Evolutionary conservation across 1,284 basidiomycete species (phyloP), one percentile per base, ranked within the genome.

Genomic region (Caloboletus inedulis): DNA sequence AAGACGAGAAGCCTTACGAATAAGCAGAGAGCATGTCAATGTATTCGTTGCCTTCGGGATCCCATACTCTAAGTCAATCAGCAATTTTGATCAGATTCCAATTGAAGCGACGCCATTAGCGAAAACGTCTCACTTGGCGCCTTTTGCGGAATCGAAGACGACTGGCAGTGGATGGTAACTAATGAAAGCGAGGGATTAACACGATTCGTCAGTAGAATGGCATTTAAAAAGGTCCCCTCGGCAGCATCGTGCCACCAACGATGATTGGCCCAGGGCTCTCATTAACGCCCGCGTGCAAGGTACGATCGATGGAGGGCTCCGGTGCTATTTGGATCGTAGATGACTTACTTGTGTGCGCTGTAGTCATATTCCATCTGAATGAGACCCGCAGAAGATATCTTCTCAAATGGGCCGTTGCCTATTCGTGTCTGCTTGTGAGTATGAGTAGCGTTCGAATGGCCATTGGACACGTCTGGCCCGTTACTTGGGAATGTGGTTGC

Each of bases 11-110:
- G 49, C 14, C 92, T 75, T 73, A 95, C 85, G 91, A 94, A 76
- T 99, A 99, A 19, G 97, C 96, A 43, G 93, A 92, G 34, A 99
- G 80, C 92, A 98, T 98, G 67, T 95, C 92, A 57, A 94, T 91
- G 72, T 94, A 95, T 68, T 93, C 90, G 48, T 81, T 85, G 57
- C 93, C 94, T 77, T 98, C 94, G 13, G 92, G 93, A 70, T 98
- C 94, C 92, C 94, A 97, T 65, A 97, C 94, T 70, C 90, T 92
- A 62, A 60, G 58, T 35, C 53, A 52, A 59, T 63, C 62, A 64
- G 57, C 37, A 16, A 18, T 34, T 57, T 49, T 59, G 43, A 59
- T 65, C 48, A 59, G 23, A 45, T 29, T 9, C 23, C 27, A 7
- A 41, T 5, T 10, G 8, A 35, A 23, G 19, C 31, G 40, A 52